Conservation (phyloP, 176 grass and related monocot species). For the Avena sativa region DNA sequence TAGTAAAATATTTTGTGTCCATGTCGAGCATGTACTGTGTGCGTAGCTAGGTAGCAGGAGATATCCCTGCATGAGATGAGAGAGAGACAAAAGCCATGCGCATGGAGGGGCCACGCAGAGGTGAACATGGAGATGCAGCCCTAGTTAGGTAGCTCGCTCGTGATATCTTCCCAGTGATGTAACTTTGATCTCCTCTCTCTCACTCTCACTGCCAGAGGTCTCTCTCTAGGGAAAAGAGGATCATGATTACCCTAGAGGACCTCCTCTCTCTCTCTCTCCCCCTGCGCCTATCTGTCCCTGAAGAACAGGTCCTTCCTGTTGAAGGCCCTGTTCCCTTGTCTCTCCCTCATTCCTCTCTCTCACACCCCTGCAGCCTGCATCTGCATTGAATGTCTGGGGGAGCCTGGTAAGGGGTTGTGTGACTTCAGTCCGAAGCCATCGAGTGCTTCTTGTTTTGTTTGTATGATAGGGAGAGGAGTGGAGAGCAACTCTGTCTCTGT, state of each 20-base stretch:
- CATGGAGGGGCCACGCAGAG: background rate
- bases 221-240: slow-evolving; percentile 18
- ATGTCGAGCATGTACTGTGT: slow-evolving; percentile 27
- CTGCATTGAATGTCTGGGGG: slow-evolving; percentile 36
- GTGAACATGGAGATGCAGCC: slow-evolving; percentile 17
- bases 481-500: slow-evolving; percentile 12
- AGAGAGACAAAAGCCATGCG: slow-evolving; percentile 20
- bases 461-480: slow-evolving; percentile 47
- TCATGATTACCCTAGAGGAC: slow-evolving; percentile 52
- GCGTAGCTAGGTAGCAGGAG: background rate
- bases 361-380: background rate
- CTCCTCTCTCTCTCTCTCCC: background rate
- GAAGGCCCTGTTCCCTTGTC: slow-evolving; percentile 27
- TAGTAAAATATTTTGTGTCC: slow-evolving; percentile 19
- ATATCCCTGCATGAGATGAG: slow-evolving; percentile 17
- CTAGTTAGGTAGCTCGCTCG: background rate
- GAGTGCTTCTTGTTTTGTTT: slow-evolving; percentile 58
- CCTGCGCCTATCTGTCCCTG: slow-evolving; percentile 32
- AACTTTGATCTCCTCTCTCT: slow-evolving; percentile 30
- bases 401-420: slow-evolving; percentile 42
- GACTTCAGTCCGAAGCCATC: slow-evolving; percentile 48
- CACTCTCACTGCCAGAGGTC: too few relatives aligned
- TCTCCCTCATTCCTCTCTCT: background rate
- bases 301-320: slow-evolving; percentile 47
- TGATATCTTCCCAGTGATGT: slow-evolving; percentile 52